phyloP scores from a whole-genome alignment of 805 yeast genomes.

The Suhomyces kilbournensis region DNA sequence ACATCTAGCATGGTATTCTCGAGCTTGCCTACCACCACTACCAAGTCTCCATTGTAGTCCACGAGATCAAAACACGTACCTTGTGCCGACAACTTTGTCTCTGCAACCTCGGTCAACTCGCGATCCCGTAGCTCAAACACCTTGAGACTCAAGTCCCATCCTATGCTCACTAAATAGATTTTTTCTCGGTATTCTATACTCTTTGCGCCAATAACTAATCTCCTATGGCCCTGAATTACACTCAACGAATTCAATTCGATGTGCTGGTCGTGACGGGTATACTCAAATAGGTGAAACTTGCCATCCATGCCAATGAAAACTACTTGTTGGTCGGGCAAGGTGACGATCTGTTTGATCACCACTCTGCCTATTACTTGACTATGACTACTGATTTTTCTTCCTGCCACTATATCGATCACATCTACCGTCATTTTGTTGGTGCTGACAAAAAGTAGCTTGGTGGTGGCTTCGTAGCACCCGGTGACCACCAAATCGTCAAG shows the following conservation, averaged over 20 bases:
- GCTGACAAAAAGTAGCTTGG: slow-evolving; percentile 4
- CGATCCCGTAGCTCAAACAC: slow-evolving; percentile 26
- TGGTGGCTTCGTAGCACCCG: slow-evolving; percentile 5
- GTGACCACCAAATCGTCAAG: slow-evolving; percentile 27
- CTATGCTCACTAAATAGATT: slow-evolving; percentile 50
- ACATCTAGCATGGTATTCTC: slow-evolving; percentile 59
- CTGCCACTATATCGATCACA: slow-evolving; percentile 16
- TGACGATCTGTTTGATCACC: slow-evolving; percentile 36
- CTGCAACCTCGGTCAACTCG: slow-evolving; percentile 12
- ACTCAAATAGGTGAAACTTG: slow-evolving; percentile 21
- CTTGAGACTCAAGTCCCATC: slow-evolving; percentile 54
- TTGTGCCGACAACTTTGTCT: slow-evolving; percentile 42
- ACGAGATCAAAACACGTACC: slow-evolving; percentile 51
- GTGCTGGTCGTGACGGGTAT: slow-evolving; percentile 1
- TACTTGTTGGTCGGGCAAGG: slow-evolving; percentile 18
- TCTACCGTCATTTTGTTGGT: slow-evolving; percentile 12
- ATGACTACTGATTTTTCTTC: slow-evolving; percentile 1
- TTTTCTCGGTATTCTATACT: slow-evolving; percentile 10
- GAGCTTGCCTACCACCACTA: slow-evolving; percentile 53
- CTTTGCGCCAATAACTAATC: slow-evolving; percentile 39
- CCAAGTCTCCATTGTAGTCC: slow-evolving; percentile 25
- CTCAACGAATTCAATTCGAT: slow-evolving; percentile 2
- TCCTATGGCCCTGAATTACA: slow-evolving; percentile 27
- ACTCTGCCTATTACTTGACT: slow-evolving; percentile 15
- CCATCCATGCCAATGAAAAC: slow-evolving; percentile 57